phyloP scores from a whole-genome alignment of 371 early-diverging fungal species.

The Globomyces sp. region DNA sequence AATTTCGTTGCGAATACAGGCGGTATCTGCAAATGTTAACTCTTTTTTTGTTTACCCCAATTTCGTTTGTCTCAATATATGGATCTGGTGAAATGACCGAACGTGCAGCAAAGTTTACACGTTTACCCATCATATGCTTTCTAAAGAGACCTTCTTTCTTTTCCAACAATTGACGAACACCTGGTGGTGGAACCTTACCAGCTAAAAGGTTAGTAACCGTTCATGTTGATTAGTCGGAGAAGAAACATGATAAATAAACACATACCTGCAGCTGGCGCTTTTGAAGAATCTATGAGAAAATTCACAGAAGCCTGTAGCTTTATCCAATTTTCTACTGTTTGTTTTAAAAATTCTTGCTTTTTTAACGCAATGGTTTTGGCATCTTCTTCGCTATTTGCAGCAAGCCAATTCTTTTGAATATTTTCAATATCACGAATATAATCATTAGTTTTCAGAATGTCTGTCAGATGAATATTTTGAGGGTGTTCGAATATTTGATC shows the following conservation, averaged over 20 bases:
- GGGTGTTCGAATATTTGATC: constrained; percentile 92
- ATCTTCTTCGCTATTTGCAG: background rate
- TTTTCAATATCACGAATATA: constrained; percentile 54
- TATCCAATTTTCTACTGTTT: constrained; percentile 73
- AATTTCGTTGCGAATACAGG: constrained; percentile 96
- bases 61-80: constrained; percentile 97
- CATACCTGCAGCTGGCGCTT: constrained; percentile 48
- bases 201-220: too few species aligned
- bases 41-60: constrained; percentile 63
- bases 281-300: constrained; percentile 89
- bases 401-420: constrained; percentile 30
- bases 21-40: constrained; percentile 59
- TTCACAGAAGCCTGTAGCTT: constrained; percentile 88
- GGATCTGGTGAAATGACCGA: constrained; percentile 99
- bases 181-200: constrained; percentile 65
- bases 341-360: constrained; percentile 35
- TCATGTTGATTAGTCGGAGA: constrained; percentile 15
- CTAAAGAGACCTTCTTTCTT: constrained; percentile 99
- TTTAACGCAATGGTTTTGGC: constrained; percentile 4
- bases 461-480: constrained; percentile 84
- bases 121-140: constrained; percentile 99
- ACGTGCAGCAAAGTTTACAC: constrained; percentile 99
- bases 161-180: constrained; percentile 96
- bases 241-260: background rate
- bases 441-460: constrained; percentile 81